Base-by-base conservation (phyloP, 2,329 filamentous ascomycete genomes). In the Monilinia aucupariae region DNA sequence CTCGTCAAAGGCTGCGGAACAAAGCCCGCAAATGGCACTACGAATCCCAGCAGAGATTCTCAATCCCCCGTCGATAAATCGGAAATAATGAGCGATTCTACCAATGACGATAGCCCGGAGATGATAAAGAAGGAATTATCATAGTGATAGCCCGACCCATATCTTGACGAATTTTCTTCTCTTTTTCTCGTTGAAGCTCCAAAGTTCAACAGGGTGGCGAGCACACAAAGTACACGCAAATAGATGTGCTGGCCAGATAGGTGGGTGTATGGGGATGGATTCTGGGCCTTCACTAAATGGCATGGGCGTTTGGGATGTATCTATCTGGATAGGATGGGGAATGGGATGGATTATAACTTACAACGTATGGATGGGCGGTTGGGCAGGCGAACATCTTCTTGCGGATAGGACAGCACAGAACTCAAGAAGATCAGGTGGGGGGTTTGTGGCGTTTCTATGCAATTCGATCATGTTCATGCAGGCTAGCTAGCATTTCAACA, bases 1-100 rank as follows among this genome's bases (percentile, higher is more conserved):
- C 79, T 88, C 17, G 85, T 88, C 68, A 88, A 88, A 74, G 85
- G 85, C 55, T 88, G 85, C 71, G 85, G 85, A 64, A 86, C 85
- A 62, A 66, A 65, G 32, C 25, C 67, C 3, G 59, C 62, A 6
- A 64, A 64, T 47, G 65, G 64, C 7, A 55, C 63, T 30, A 47
- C 64, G 22, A 71, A 68, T 58, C 30, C 64, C 3, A 68, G 68
- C 60, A 65, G 64, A 25, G 68, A 59, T 37, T 71, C 68, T 39
- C 70, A 72, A 25, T 72, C 72, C 1, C 68, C 71, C 5, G 63
- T 70, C 32, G 71, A 73, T 39, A 73, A 72, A 59, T 64, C 64
- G 27, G 72, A 73, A 20, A 63, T 70, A 4, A 65, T 73, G 66
- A 72, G 71, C 54, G 72, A 74, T 66, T 69, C 69, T n/a, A 68